A percentile compares a stretch with the other conserved stretches of the same genome.
phyloP scores from a whole-genome alignment of 2,329 filamentous ascomycete species.

The Fusarium drepaniforme region DNA sequence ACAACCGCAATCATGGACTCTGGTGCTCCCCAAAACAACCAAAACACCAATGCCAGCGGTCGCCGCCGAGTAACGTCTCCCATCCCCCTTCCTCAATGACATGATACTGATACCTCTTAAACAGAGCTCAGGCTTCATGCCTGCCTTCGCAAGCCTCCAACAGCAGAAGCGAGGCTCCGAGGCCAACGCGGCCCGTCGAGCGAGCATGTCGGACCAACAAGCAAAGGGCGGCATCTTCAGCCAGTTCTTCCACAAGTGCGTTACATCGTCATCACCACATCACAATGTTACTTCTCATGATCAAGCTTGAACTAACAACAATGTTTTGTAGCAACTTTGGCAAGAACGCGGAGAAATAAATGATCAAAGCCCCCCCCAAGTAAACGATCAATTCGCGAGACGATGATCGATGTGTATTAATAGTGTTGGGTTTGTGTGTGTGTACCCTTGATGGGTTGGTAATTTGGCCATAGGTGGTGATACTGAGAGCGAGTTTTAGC shows the following conservation, averaged over 20 bases:
- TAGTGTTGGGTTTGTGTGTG: background rate
- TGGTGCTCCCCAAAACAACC: conserved; percentile 41
- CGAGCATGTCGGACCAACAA: conserved; percentile 67
- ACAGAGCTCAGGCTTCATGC: conserved; percentile 61
- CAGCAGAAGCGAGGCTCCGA: conserved; percentile 62
- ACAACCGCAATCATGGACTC: conserved; percentile 44
- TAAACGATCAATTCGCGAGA: background rate
- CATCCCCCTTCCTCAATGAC: background rate
- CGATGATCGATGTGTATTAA: conserved; percentile 18
- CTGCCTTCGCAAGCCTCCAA: conserved; percentile 63
- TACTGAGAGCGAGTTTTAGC: conserved; percentile 19
- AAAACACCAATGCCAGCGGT: conserved; percentile 29
- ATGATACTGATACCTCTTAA: background rate
- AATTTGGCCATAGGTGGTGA: conserved; percentile 10
- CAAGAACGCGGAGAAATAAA: conserved; percentile 48
- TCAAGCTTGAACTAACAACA: background rate
- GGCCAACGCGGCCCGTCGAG: conserved; percentile 61
- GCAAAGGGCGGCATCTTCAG: conserved; percentile 63
- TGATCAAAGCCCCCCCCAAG: background rate
- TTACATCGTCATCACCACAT: conserved; percentile 1
- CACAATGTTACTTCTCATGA: background rate
- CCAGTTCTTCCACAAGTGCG: conserved; percentile 69
- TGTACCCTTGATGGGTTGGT: conserved; percentile 1
- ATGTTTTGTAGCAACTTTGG: conserved; percentile 47
- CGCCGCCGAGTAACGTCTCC: conserved; percentile 47